Base-by-base conservation (phyloP, 1,139 yeast genomes). In the Wickerhamiella pararugosa region DNA sequence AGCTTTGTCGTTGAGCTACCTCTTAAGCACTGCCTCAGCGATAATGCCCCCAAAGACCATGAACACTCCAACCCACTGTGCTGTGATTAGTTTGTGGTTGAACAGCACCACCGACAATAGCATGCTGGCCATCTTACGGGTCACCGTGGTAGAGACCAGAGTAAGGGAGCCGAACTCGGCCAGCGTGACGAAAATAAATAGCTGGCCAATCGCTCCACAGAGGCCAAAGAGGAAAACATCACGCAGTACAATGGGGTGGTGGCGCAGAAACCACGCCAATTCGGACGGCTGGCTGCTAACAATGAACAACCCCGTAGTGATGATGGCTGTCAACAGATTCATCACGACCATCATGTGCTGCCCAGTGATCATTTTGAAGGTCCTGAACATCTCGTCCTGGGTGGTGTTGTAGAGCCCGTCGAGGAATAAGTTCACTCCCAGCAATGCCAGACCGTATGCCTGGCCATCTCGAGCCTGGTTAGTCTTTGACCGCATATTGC, bases 101-200 rank as follows among this genome's bases (percentile, higher is more conserved):
- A 86, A 90, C 51, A 90, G 65, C 2, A 83, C 59, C 42, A 90
- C 95, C 55, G 94, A 81, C 46, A 90, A 63, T 21, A 86, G 69
- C 97, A 90, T 87, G 41, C 96, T 84, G 42, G 86, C 66, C 96
- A 90, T 87, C 57, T 90, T 90, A 50, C 99, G 71, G 1, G 98
- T 87, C 6, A 90, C 96, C 0, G 97, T 92, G 15, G 93, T 92
- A 29, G 95, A 87, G 31, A 90, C 86, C 43, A 90, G 65, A 1
- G 83, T 72, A 46, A 90, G 66, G 3, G 95, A 82, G 41, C 90
- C 95, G 56, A 82, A 90, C 47, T 73, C 68, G 52, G 83, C 93
- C 40, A 90, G 65, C 1, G 94, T 84, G 44, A 78, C 64, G 59
- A 87, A 90, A 40, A 90, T 84, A 60, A 90, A 90, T 11, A 87